Percentiles rank a stretch among this genome's conserved stretches.
Conservation (phyloP, 2,329 filamentous ascomycete species). For the Lecanosticta acicola region DNA sequence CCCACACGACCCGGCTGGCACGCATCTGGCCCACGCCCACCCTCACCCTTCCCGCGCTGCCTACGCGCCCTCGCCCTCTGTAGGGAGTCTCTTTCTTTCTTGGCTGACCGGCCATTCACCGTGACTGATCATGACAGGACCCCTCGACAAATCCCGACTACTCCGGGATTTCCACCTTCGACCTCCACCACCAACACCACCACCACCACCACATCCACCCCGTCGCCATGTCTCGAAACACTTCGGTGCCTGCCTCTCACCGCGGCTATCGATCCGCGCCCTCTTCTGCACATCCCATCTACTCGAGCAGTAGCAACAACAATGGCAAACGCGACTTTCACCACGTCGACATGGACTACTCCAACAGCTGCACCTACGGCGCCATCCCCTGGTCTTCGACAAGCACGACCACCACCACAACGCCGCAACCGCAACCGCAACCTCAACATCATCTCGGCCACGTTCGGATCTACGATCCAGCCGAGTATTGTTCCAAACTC, state of each 20-base stretch:
- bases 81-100: conserved; percentile 17
- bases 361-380: conserved; percentile 23
- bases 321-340: conserved; percentile 23
- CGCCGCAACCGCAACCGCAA: background rate
- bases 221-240: conserved; percentile 13
- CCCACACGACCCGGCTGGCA: conserved; percentile 7
- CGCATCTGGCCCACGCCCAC: conserved; percentile 7
- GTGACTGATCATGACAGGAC: conserved; percentile 21
- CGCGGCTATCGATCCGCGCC: conserved; percentile 8
- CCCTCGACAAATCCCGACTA: conserved; percentile 11
- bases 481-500: conserved; percentile 27
- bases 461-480: conserved; percentile 24
- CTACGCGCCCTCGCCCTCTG: conserved; percentile 15
- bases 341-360: conserved; percentile 21
- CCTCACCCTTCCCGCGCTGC: no score
- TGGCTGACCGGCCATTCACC: conserved; percentile 12
- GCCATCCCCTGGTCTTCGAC: conserved; percentile 15
- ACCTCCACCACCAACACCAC: conserved; percentile 5
- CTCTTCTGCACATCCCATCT: conserved; percentile 7
- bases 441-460: conserved; percentile 5
- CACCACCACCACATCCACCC: conserved; percentile 8
- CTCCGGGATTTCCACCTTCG: conserved; percentile 2
- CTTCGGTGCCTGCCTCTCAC: conserved; percentile 11
- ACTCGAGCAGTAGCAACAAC: conserved; percentile 17
- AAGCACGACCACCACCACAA: conserved; percentile 30